Base-by-base conservation (phyloP, 2,329 filamentous ascomycete genomes). In the Trichoderma breve region DNA sequence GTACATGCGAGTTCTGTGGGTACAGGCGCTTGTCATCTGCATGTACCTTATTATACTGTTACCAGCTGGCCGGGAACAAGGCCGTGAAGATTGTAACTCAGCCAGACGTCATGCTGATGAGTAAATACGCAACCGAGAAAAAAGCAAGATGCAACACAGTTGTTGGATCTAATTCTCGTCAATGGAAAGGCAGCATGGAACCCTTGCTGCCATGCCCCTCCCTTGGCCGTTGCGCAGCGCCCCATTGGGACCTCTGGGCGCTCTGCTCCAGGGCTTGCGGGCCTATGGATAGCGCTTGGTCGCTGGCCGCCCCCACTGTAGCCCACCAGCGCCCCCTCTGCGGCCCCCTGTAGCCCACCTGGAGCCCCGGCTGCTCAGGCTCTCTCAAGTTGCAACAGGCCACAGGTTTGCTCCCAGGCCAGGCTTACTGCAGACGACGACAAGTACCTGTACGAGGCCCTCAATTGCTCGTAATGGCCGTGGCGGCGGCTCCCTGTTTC, bases 211-310 rank as follows among this genome's bases (percentile, higher is more conserved):
- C 43, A 47, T 47, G 70, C 28, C 62, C 36, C 62, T 61, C 55
- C 53, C 32, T 28, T 47, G 21, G 55, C 53, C 55, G 26, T 47
- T 47, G n/a, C 14, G 53, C 61, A 28, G 53, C 28, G 36, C 36
- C 68, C 60, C 60, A 64, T 70, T 62, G 57, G 68, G 60, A 43
- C 18, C 28, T 61, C 28, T 65, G 26, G 53, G 62, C 62, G n/a
- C 32, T 70, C 30, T 39, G 55, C 30, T 60, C 55, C 53, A 71
- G 65, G 62, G 63, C 53, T 58, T 30, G 47, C 62, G 62, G 63
- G 58, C 68, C 68, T 64, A 30, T 65, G 11, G 61, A 36, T 58
- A 32, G 69, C 69, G 57, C 66, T 26, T 47, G 65, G 53, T 12
- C 65, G 11, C 65, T 68, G 62, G 64, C 28, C 14, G 53, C 57